Conservation (phyloP, 306 rosid genomes). For the cucumber (Cucumis sativus) region DNA sequence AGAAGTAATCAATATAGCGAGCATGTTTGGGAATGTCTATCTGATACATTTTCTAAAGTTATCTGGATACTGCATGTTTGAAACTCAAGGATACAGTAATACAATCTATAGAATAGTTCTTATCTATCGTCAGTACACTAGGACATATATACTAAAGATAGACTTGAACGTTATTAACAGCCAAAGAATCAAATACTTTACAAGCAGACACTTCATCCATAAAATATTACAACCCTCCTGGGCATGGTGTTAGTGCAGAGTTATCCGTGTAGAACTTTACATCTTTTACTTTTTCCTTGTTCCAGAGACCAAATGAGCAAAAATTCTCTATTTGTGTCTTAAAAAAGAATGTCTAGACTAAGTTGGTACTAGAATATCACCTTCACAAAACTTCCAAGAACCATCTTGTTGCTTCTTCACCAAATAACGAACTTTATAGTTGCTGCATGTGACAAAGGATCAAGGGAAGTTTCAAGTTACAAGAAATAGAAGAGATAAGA, state of each 20-base stretch:
- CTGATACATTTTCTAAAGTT: not conserved
- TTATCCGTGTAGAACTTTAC: not conserved
- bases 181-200: slow-evolving; percentile 2
- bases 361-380: slow-evolving; percentile 39
- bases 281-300: not conserved
- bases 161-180: not conserved
- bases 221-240: not conserved
- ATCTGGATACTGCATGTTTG: not conserved
- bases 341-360: not conserved
- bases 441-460: slow-evolving; percentile 28
- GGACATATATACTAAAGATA: not conserved
- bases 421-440: slow-evolving; percentile 68
- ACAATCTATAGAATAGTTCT: not conserved
- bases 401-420: slow-evolving; percentile 73
- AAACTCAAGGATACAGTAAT: not conserved
- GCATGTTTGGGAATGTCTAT: too few relatives aligned
- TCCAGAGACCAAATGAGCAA: slow-evolving; percentile 25
- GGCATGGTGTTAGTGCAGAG: not conserved
- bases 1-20: too few relatives aligned
- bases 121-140: not conserved
- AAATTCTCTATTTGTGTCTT: slow-evolving; percentile 4
- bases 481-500: not conserved
- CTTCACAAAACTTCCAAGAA: slow-evolving; percentile 91
- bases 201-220: not conserved
- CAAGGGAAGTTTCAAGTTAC: not conserved